Evolutionary conservation across 345 rosid genomes (phyloP).

Genomic region (Arabidopsis suecica): DNA sequence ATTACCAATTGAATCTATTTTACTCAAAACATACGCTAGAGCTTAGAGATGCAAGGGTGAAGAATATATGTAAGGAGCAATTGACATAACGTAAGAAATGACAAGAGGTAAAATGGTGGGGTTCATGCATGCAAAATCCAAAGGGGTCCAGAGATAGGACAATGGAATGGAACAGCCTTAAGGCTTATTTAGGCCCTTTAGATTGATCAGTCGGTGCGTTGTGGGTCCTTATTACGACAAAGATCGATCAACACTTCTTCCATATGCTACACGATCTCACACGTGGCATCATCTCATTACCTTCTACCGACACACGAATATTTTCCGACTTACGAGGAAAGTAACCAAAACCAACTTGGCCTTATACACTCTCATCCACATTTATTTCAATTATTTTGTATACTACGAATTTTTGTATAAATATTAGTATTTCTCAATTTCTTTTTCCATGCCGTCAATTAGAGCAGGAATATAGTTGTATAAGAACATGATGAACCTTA

Average conservation of each 20-base stretch:
- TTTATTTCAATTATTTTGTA: neutral
- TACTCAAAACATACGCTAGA: neutral
- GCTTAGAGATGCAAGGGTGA: neutral
- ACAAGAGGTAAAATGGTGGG: conserved; percentile 32
- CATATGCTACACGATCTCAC: conserved; percentile 25
- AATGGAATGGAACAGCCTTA: conserved; percentile 40
- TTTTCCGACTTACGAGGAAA: conserved; percentile 62
- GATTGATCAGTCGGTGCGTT: conserved; percentile 39
- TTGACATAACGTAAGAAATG: conserved; percentile 37
- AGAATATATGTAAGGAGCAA: conserved; percentile 1
- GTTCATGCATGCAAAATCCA: conserved; percentile 38
- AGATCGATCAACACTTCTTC: conserved; percentile 26
- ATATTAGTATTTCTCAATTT: no score
- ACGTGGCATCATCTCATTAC: conserved; percentile 33
- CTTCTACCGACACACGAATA: conserved; percentile 53
- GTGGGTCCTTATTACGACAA: conserved; percentile 35
- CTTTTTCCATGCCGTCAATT: neutral
- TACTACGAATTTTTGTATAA: neutral
- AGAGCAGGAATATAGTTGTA: neutral
- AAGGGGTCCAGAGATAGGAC: conserved; percentile 41
- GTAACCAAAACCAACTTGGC: conserved; percentile 35
- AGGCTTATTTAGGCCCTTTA: conserved; percentile 21
- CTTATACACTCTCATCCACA: neutral
- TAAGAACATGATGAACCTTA: neutral
- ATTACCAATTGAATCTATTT: neutral